Evolutionary conservation across 2,329 filamentous ascomycete genomes (phyloP).

Genomic region (Coniochaeta sp.): DNA sequence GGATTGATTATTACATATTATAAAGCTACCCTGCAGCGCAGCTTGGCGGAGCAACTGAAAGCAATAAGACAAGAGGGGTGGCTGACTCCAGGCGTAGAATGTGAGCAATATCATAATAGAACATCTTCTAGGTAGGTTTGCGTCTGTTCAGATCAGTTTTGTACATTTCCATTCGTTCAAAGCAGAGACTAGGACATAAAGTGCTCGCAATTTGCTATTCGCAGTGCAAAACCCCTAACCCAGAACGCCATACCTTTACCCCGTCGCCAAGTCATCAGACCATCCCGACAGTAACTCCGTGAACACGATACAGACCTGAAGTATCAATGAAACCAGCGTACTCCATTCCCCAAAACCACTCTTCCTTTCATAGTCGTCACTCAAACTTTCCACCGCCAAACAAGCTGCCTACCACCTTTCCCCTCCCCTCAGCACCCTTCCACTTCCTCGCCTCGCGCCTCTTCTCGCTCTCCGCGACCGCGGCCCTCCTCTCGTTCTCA

Average conservation of each 20-base stretch:
- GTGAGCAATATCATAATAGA: too few species aligned
- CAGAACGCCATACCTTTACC: not conserved
- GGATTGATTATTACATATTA: not conserved
- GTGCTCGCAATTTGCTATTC: too few species aligned
- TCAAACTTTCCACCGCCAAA: slow-evolving; percentile 51
- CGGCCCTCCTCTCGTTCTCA: slow-evolving; percentile 48
- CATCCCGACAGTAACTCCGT: not conserved
- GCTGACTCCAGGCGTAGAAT: too few species aligned
- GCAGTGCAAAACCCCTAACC: not conserved
- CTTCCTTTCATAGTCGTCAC: slow-evolving; percentile 13
- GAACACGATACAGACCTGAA: not conserved
- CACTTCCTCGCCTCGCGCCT: slow-evolving; percentile 50
- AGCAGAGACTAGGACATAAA: not conserved
- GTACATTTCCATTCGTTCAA: not conserved
- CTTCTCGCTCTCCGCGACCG: slow-evolving; percentile 48
- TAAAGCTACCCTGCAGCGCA: not conserved
- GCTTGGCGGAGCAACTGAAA: not conserved
- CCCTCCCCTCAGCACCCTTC: slow-evolving; percentile 48
- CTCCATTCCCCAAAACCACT: not conserved
- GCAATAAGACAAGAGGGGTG: too few species aligned
- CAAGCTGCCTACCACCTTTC: slow-evolving; percentile 49
- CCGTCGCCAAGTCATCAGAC: not conserved
- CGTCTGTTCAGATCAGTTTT: not conserved
- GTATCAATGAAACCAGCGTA: not conserved
- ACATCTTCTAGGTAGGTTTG: too few species aligned